phyloP scores from a whole-genome alignment of 805 yeast genomes.

The Ogataea thermomethanolica region DNA sequence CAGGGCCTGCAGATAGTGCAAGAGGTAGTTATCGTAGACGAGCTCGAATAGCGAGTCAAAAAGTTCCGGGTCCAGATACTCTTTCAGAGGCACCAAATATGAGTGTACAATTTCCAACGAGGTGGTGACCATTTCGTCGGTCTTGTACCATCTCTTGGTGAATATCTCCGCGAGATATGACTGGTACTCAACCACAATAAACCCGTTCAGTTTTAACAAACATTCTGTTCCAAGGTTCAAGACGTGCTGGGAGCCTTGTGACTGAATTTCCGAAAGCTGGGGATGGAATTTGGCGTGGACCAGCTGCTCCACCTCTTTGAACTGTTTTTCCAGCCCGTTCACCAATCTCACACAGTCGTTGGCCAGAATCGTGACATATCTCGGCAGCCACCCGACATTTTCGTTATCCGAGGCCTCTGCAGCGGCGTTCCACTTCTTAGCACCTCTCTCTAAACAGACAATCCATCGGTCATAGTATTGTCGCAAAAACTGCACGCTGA shows the following conservation, averaged over 20 bases:
- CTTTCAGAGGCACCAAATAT: constrained; percentile 29
- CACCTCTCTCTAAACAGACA: constrained; percentile 16
- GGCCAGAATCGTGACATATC: constrained; percentile 30
- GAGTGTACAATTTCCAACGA: constrained; percentile 27
- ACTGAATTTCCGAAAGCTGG: constrained; percentile 17
- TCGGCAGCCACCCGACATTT: constrained; percentile 28
- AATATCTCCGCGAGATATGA: constrained; percentile 26
- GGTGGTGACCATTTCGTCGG: constrained; percentile 24
- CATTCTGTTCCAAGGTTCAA: constrained; percentile 28
- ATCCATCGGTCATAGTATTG: constrained; percentile 24
- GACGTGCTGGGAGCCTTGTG: constrained; percentile 21
- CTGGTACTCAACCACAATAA: constrained; percentile 25
- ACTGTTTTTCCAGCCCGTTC: constrained; percentile 28
- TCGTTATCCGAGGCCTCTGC: constrained; percentile 13
- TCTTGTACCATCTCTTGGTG: constrained; percentile 30
- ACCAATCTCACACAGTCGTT: constrained; percentile 31
- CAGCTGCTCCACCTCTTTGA: constrained; percentile 19
- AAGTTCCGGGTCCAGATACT: constrained; percentile 29
- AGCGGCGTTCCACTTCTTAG: constrained; percentile 17
- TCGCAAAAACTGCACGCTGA: constrained; percentile 22
- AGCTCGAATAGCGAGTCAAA: constrained; percentile 30
- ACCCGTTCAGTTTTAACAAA: constrained; percentile 25
- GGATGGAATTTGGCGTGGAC: constrained; percentile 24
- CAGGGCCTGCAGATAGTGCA: constrained; percentile 30
- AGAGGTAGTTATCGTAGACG: constrained; percentile 39